phyloP scores from a whole-genome alignment of 345 rosid genomes.

The Draba incana region DNA sequence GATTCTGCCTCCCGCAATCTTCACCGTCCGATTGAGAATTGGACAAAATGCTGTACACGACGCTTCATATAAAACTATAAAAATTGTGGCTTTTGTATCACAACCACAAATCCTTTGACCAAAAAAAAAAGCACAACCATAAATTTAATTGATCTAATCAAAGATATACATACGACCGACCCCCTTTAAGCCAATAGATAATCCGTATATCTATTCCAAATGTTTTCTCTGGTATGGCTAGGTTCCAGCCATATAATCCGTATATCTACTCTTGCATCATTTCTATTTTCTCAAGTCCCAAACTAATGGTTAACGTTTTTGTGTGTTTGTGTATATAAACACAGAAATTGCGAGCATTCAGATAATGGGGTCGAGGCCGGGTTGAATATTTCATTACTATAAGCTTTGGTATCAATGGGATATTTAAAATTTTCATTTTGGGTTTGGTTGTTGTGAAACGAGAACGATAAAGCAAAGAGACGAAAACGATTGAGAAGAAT shows the following conservation, averaged over 20 bases:
- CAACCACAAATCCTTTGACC: slow-evolving; percentile 2
- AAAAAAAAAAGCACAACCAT: slow-evolving; percentile 3
- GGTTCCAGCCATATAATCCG: background rate
- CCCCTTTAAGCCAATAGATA: background rate
- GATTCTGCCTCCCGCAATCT: slow-evolving; percentile 21
- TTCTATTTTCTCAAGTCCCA: background rate
- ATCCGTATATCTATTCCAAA: background rate
- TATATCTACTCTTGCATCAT: background rate
- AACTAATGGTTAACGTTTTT: background rate
- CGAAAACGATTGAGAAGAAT: too few relatives aligned
- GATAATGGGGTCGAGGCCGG: too few relatives aligned
- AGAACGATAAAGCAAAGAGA: too few relatives aligned
- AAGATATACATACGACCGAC: background rate
- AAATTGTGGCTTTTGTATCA: slow-evolving; percentile 4
- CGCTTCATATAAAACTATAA: background rate
- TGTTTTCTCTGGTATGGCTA: background rate
- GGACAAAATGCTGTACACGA: slow-evolving; percentile 34
- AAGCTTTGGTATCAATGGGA: too few relatives aligned
- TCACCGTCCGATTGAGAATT: slow-evolving; percentile 31
- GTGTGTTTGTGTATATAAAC: background rate
- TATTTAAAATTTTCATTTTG: too few relatives aligned
- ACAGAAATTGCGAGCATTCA: background rate
- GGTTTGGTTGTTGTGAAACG: too few relatives aligned
- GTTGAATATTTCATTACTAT: too few relatives aligned
- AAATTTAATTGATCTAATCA: background rate